Evolutionary conservation across 164 flowering plant genomes (phyloP).

Genomic region (Buxus sempervirens): DNA sequence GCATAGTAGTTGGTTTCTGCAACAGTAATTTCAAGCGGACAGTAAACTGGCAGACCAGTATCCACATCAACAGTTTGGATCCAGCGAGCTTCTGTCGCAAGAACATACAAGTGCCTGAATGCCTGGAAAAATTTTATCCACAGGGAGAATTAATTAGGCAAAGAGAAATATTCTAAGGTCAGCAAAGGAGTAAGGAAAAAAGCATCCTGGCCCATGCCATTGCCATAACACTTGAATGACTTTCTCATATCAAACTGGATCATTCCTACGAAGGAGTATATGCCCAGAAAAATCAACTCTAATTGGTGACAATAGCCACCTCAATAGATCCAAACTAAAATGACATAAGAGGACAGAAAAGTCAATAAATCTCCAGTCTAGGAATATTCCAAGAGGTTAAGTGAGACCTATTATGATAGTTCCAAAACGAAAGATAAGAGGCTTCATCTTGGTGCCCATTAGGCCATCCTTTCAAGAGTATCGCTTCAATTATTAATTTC

Average conservation of each 20-base stretch:
- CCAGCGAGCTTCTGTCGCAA: conserved; percentile 94
- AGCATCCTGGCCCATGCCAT: not conserved
- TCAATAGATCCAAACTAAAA: too few relatives aligned
- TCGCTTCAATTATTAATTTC: not conserved
- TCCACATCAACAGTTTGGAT: conserved; percentile 96
- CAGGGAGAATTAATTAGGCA: not conserved
- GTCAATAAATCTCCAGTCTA: not conserved
- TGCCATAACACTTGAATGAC: not conserved
- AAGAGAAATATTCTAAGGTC: not conserved
- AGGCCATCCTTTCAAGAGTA: not conserved
- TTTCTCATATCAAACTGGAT: not conserved
- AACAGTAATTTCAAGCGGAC: conserved; percentile 74
- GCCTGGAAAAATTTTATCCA: conserved; percentile 47
- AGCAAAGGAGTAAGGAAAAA: not conserved
- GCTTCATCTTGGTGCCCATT: not conserved
- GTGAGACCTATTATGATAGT: too few relatives aligned
- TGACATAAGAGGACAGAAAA: not conserved
- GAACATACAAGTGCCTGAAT: conserved; percentile 89
- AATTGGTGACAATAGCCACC: not conserved
- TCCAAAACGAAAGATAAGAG: not conserved
- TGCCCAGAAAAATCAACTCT: not conserved
- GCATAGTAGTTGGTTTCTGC: conserved; percentile 76
- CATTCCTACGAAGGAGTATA: not conserved
- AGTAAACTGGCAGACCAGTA: conserved; percentile 90
- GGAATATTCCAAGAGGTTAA: too few relatives aligned